Percentiles rank a stretch among this genome's conserved stretches.
phyloP scores from a whole-genome alignment of 2,329 filamentous ascomycete genomes.

The Colletotrichum trifolii region DNA sequence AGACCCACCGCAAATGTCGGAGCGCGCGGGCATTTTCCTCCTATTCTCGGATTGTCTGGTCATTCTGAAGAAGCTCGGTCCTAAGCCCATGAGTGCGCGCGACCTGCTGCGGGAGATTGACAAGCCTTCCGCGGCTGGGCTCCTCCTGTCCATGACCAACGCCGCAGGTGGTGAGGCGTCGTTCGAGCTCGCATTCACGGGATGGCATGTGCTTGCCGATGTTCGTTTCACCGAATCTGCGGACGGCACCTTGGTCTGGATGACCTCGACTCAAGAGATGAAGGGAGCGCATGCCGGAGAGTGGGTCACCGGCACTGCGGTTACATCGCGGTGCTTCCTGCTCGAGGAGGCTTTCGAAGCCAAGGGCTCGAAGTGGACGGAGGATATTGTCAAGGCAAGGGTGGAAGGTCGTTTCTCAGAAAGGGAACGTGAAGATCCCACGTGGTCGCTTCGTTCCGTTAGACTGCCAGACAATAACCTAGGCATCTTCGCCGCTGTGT shows the following conservation, averaged over 20 bases:
- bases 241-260: conserved; percentile 73
- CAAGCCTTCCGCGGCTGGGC: conserved; percentile 74
- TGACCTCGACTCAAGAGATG: conserved; percentile 73
- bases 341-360: conserved; percentile 82
- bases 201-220: conserved; percentile 76
- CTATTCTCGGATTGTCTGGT: conserved; percentile 87
- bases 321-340: conserved; percentile 75
- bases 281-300: conserved; percentile 63
- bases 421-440: conserved; percentile 80
- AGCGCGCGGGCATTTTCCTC: conserved; percentile 77
- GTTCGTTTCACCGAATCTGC: conserved; percentile 79
- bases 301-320: conserved; percentile 59
- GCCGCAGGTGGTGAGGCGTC: conserved; percentile 68
- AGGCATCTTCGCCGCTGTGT: conserved; percentile 74
- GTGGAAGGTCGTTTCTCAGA: conserved; percentile 89
- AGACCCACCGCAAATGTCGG: conserved; percentile 52
- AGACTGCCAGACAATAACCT: conserved; percentile 70
- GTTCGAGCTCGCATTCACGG: conserved; percentile 80
- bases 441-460: conserved; percentile 82
- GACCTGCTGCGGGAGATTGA: conserved; percentile 87
- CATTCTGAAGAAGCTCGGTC: conserved; percentile 76
- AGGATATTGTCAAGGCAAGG: conserved; percentile 87
- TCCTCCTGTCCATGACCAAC: conserved; percentile 73
- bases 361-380: conserved; percentile 79
- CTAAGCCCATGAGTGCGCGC: conserved; percentile 74